phyloP scores from a whole-genome alignment of 345 rosid genomes.

The Citrus glauca region DNA sequence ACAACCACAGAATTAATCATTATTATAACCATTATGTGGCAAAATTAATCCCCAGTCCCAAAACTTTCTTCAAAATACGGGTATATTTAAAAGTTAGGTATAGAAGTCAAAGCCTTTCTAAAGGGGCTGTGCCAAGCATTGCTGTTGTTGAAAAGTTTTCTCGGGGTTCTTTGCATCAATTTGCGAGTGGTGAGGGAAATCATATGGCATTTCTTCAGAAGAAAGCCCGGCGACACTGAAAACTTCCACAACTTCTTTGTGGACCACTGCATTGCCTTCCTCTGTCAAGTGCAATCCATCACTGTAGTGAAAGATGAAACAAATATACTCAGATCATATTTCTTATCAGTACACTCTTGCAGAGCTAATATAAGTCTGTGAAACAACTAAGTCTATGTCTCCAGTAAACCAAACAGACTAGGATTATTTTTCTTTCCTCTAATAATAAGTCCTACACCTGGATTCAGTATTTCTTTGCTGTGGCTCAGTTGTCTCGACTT shows the following conservation, averaged over 20 bases:
- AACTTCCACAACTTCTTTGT: conserved; percentile 47
- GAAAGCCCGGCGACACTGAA: conserved; percentile 66
- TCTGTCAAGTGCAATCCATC: conserved; percentile 86
- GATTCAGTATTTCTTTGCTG: background rate
- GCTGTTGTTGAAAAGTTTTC: conserved; percentile 54
- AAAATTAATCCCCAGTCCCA: too few relatives aligned
- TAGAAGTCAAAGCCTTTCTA: background rate
- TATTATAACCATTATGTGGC: too few relatives aligned
- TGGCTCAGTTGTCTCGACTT: background rate
- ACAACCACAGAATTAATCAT: too few relatives aligned
- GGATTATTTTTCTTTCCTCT: background rate
- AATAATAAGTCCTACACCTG: background rate
- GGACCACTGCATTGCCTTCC: conserved; percentile 71
- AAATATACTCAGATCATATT: background rate
- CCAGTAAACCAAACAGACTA: background rate
- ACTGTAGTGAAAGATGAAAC: conserved; percentile 32
- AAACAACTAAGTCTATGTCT: background rate
- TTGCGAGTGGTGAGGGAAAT: conserved; percentile 70
- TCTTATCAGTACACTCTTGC: background rate
- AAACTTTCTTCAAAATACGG: background rate
- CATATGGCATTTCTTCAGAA: conserved; percentile 73
- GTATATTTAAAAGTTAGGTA: background rate
- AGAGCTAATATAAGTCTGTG: background rate
- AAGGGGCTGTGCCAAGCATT: conserved; percentile 22
- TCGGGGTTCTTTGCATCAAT: conserved; percentile 65